Conservation (phyloP, 176 grass and related monocot genomes). For the Cenchrus fungigraminus region DNA sequence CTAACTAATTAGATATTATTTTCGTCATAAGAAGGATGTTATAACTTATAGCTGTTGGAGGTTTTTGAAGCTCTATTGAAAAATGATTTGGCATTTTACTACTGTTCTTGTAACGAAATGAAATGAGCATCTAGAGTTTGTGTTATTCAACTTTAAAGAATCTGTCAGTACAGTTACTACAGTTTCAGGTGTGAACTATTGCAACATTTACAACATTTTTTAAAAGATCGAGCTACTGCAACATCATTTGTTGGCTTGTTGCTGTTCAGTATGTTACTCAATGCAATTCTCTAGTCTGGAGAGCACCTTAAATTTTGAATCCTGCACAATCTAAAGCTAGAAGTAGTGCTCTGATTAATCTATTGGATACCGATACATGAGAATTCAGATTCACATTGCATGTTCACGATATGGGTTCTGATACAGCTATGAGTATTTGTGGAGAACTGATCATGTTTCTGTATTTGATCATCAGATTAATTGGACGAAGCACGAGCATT, state of each 20-base stretch:
- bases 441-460: not conserved
- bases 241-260: not conserved
- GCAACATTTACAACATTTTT: not conserved
- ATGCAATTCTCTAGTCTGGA: not conserved
- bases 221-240: no score
- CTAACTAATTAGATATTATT: not conserved
- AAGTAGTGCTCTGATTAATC: not conserved
- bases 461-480: not conserved
- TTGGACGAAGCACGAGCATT: not conserved
- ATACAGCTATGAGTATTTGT: not conserved
- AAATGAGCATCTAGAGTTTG: not conserved
- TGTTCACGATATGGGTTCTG: not conserved
- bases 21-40: no score
- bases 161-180: not conserved
- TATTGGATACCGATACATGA: not conserved
- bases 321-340: not conserved
- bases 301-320: conserved; percentile 19
- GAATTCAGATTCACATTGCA: not conserved
- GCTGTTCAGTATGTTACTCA: not conserved
- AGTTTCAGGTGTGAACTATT: not conserved
- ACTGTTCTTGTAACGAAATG: not conserved
- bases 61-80: no score
- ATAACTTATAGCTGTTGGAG: no score
- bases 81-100: not conserved
- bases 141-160: not conserved